Base-by-base conservation (phyloP, 1,284 basidiomycete species). In the Stereum hirsutum region DNA sequence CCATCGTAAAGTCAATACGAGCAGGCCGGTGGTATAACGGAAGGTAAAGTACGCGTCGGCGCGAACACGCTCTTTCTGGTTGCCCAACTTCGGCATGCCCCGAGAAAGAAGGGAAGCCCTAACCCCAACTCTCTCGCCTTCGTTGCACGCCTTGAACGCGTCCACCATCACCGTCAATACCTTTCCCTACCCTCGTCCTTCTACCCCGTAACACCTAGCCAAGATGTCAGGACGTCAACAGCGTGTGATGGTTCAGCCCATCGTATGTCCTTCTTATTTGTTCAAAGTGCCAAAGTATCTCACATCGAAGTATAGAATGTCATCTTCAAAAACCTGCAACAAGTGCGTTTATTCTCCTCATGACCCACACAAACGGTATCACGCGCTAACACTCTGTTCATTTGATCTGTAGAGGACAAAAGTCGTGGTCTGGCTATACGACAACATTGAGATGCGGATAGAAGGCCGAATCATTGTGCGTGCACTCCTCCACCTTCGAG, bases 241-340 rank as follows among this genome's bases (percentile, higher is more conserved):
- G 58, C 80, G 87, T 64, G 92, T 96, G 76, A 91, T 97, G 89
- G 93, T 96, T 52, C 93, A 96, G 68, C 89, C 89, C 79, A 93
- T 93, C 81, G 91, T 93, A 65, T 57, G 88, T 72, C 2, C 34
- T 46, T 28, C 3, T 24, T 14, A 26, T 7, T 23, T 42, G 39
- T 36, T 0, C 39, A 20, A 40, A 31, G 39, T 38, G 25, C 36
- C 50, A 26, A 44, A 53, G 19, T 44, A 43, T 19, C 23, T 24
- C 8, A 55, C 60, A 39, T 45, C 27, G 31, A 21, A 15, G 53
- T 61, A 39, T 57, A 95, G 92, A 99, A 98, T 74, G 90, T 98
- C 54, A 97, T 99, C 65, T 99, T 99, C 78, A 93, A 94, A 75
- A 93, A 97, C 69, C 72, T 99, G 40, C 96, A 99, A 65, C 81